These are phyloP conservation scores for Schizosaccharomyces octosporus DNA, from an alignment of 805 yeast species.

Conservation along the genomic window DNA sequence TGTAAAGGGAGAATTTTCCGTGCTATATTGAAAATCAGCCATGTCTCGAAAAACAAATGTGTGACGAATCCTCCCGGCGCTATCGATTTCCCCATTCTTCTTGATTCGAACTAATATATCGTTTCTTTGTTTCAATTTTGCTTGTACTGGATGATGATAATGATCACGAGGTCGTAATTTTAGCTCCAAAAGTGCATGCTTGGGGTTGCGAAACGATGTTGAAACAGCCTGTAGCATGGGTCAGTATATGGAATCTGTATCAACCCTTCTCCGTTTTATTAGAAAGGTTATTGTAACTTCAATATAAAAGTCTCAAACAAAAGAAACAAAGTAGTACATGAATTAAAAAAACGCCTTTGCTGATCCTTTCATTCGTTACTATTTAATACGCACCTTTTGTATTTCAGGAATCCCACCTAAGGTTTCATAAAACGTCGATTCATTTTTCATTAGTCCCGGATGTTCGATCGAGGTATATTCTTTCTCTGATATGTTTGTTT, in stretches of 20 bases:
- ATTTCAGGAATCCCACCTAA: not conserved
- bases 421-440: not conserved
- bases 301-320: too few species aligned
- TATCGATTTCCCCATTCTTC: not conserved
- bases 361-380: too few species aligned
- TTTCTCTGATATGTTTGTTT: not conserved
- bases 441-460: not conserved
- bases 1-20: conserved; percentile 31
- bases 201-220: not conserved
- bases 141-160: conserved; percentile 26
- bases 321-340: not conserved
- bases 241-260: not conserved
- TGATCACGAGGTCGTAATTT: conserved; percentile 15
- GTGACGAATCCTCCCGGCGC: not conserved
- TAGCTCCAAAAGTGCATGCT: conserved; percentile 13
- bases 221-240: not conserved
- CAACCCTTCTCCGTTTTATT: too few species aligned
- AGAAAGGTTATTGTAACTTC: too few species aligned
- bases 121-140: conserved; percentile 6
- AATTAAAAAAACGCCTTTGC: not conserved
- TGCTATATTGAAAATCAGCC: conserved; percentile 27
- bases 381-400: not conserved
- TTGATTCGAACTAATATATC: not conserved
- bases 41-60: conserved; percentile 4
- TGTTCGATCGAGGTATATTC: not conserved